Conservation (phyloP, 129 eudicot genomes). For the Logfia minima region DNA sequence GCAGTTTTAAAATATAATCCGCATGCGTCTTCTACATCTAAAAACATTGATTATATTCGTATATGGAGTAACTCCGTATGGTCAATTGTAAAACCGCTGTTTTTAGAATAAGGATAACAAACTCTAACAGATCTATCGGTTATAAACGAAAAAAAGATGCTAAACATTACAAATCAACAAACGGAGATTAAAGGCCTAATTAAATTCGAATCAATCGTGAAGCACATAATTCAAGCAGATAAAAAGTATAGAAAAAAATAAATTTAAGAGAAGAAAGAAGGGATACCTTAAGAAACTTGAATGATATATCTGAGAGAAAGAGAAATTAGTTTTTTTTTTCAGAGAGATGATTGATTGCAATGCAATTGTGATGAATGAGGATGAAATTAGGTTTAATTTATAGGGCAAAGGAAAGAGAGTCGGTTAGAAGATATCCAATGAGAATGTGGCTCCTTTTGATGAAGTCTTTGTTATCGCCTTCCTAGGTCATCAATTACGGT, state of each 20-base stretch:
- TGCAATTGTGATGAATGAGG: constrained; percentile 17
- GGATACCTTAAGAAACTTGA: constrained; percentile 8
- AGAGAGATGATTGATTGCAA: not conserved
- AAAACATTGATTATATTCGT: not conserved
- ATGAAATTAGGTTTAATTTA: constrained; percentile 31
- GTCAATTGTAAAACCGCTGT: not conserved
- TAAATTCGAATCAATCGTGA: not conserved
- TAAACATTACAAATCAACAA: not conserved
- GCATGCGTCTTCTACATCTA: not conserved
- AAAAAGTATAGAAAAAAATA: not conserved
- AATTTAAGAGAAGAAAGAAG: not conserved
- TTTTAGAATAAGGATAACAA: not conserved
- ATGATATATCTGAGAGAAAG: not conserved
- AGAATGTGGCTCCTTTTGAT: constrained; percentile 17
- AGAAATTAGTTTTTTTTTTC: not conserved
- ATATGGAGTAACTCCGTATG: not conserved
- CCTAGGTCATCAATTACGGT: not conserved
- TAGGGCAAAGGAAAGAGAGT: constrained; percentile 17
- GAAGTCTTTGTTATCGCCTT: not conserved
- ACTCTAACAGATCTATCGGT: not conserved
- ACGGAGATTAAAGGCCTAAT: too few species aligned
- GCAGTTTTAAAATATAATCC: not conserved
- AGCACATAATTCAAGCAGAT: not conserved
- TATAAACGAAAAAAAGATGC: not conserved
- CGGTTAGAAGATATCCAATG: not conserved